These are phyloP conservation scores for Ophiocordyceps camponoti-floridani DNA, from an alignment of 2,329 filamentous ascomycete genomes.

Conservation along the genomic window DNA sequence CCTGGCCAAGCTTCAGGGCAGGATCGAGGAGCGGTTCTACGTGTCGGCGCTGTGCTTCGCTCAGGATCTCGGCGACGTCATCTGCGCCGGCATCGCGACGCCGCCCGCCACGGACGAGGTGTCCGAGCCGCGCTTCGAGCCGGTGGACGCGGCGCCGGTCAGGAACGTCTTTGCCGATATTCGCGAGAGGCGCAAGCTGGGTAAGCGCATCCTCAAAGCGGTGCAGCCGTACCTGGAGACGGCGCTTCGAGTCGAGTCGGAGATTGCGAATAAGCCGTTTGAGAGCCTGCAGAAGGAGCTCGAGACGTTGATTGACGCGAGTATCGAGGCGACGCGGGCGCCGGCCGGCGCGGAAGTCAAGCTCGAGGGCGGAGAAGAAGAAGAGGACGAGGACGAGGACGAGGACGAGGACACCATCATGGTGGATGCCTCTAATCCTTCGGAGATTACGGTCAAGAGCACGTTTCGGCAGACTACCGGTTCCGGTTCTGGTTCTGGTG, in stretches of 20 bases:
- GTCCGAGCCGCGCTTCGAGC: constrained; percentile 12
- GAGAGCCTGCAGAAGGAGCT: constrained; percentile 57
- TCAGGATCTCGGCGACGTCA: constrained; percentile 35
- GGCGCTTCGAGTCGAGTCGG: constrained; percentile 65
- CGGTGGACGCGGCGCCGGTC: constrained; percentile 27
- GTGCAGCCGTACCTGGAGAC: constrained; percentile 63
- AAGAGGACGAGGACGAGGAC: constrained; percentile 12
- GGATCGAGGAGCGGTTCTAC: constrained; percentile 37
- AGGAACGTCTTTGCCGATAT: constrained; percentile 46
- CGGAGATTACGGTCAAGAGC: constrained; percentile 28
- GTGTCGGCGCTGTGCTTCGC: constrained; percentile 39
- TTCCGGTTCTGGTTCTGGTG: constrained; percentile 4
- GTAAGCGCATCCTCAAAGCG: constrained; percentile 73
- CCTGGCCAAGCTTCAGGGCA: constrained; percentile 29
- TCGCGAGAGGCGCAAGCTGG: constrained; percentile 67
- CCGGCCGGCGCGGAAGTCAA: constrained; percentile 16
- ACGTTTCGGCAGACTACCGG: constrained; percentile 5
- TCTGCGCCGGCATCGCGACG: constrained; percentile 32
- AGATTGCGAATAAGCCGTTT: constrained; percentile 51
- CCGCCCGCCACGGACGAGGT: constrained; percentile 12
- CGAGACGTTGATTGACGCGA: constrained; percentile 52
- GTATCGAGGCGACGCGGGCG: constrained; percentile 35
- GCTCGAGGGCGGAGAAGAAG: constrained; percentile 15
- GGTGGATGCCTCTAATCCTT: constrained; percentile 26
- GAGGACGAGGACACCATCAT: constrained; percentile 27